phyloP scores from a whole-genome alignment of 2,329 filamentous ascomycete genomes.

The Paracoccidioides lutzii region DNA sequence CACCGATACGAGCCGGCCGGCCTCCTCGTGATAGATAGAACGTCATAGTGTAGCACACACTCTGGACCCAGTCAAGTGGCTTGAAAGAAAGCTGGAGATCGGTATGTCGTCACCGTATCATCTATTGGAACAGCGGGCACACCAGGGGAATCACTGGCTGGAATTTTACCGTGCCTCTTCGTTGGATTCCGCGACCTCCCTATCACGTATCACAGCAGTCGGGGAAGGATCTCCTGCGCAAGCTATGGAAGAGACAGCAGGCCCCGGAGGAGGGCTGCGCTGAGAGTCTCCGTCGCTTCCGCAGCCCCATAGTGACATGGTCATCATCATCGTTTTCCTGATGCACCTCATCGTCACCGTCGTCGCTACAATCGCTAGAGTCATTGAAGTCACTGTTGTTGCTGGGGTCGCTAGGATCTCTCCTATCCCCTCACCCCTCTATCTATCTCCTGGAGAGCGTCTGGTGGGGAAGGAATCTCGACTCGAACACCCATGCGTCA shows the following conservation, averaged over 20 bases:
- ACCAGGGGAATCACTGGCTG: background rate
- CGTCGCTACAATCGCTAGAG: too few relatives aligned
- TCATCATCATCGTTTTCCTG: conserved; percentile 3
- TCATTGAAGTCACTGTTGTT: conserved; percentile 1
- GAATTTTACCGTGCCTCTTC: conserved; percentile 1
- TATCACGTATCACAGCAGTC: background rate
- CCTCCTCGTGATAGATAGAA: conserved; percentile 3
- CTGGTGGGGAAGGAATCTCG: too few relatives aligned
- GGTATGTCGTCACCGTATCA: conserved; percentile 1
- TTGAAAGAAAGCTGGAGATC: conserved; percentile 1
- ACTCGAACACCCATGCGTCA: background rate
- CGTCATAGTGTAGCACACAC: conserved; percentile 5
- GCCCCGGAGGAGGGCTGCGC: background rate
- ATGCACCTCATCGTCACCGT: background rate
- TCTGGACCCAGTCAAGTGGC: background rate
- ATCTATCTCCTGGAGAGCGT: too few relatives aligned
- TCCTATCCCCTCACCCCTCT: background rate
- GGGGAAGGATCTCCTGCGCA: background rate
- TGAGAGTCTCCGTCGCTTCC: conserved; percentile 1
- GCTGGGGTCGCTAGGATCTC: background rate
- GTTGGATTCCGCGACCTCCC: background rate
- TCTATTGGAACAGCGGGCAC: background rate
- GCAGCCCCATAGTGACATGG: background rate
- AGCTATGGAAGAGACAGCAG: background rate
- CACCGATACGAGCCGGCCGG: background rate